Conservation (phyloP, 306 rosid genomes). For the Inga leiocalycina region DNA sequence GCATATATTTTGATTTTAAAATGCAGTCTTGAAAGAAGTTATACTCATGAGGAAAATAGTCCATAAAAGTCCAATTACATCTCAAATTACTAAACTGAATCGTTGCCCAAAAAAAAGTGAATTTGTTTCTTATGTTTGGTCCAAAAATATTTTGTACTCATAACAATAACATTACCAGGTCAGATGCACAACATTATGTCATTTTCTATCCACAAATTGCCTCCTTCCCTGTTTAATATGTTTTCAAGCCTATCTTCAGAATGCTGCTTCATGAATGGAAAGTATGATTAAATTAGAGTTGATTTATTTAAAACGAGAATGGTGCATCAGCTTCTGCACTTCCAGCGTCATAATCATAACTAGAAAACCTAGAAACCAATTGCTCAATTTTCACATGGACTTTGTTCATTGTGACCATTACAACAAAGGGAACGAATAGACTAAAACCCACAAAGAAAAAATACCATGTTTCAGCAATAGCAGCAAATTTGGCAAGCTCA, state of each 20-base stretch:
- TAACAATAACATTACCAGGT: background rate
- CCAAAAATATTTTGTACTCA: background rate
- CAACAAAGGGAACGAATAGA: background rate
- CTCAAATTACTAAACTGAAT: background rate
- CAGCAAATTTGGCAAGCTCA: conserved; percentile 18
- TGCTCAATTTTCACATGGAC: background rate
- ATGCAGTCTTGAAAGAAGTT: background rate
- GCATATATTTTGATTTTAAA: background rate
- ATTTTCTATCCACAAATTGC: background rate
- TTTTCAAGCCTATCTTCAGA: background rate
- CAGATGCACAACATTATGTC: background rate
- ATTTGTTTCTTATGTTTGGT: background rate
- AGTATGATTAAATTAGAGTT: background rate
- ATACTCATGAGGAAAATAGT: background rate
- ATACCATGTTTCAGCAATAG: conserved; percentile 21
- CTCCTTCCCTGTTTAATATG: background rate
- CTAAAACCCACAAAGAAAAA: background rate
- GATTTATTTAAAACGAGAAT: background rate
- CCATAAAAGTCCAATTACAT: background rate
- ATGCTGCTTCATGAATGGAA: background rate
- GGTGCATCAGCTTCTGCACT: background rate
- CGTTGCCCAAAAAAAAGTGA: background rate
- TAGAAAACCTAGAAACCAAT: background rate
- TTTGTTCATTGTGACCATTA: background rate
- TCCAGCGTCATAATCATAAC: background rate